Percentiles rank a stretch among this genome's conserved stretches.
Conservation (phyloP, 2,329 filamentous ascomycete genomes). For the Diaporthe eres region DNA sequence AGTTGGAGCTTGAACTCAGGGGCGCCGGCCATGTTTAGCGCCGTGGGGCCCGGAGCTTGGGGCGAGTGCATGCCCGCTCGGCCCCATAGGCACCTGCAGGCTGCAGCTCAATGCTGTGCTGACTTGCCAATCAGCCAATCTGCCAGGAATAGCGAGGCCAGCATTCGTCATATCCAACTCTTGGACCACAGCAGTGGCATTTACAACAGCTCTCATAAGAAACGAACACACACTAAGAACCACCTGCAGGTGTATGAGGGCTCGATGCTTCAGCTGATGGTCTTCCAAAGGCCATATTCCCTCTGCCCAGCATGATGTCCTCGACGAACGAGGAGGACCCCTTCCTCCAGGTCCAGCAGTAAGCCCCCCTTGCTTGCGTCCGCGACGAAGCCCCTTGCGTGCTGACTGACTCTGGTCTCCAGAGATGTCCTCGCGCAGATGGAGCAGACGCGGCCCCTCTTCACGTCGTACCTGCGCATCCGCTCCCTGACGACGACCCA, state of each 20-base stretch:
- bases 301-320: constrained; percentile 71
- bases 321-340: constrained; percentile 77
- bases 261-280: constrained; percentile 34
- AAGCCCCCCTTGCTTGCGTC: constrained; percentile 42
- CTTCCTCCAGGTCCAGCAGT: constrained; percentile 81
- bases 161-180: constrained; percentile 4
- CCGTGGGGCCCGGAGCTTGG: constrained; percentile 22
- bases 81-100: constrained; percentile 20
- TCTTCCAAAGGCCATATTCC: constrained; percentile 18
- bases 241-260: background rate
- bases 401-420: constrained; percentile 34
- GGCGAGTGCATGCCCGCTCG: background rate
- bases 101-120: background rate
- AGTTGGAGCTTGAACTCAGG: constrained; percentile 34
- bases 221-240: background rate
- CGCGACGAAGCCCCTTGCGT: background rate
- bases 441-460: constrained; percentile 84
- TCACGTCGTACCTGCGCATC: constrained; percentile 96
- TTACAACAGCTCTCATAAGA: background rate
- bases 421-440: constrained; percentile 93
- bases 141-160: constrained; percentile 1
- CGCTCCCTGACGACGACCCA: constrained; percentile 83
- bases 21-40: constrained; percentile 27
- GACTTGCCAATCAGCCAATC: background rate
- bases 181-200: background rate